phyloP scores from a whole-genome alignment of 2,329 filamentous ascomycete species.

The Sporothrix euskadiensis region DNA sequence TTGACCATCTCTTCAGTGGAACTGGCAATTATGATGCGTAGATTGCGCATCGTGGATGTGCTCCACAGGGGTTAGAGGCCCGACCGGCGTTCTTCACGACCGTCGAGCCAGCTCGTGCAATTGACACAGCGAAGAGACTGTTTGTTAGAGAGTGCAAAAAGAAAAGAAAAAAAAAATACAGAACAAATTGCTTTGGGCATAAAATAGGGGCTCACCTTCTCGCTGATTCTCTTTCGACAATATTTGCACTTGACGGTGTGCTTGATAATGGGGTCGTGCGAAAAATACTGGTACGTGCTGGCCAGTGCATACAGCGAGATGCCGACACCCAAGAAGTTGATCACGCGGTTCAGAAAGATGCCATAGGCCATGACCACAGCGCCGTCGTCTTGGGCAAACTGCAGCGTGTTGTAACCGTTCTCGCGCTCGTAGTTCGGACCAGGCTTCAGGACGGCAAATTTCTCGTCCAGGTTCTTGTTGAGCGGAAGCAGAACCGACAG shows the following conservation, averaged over 20 bases:
- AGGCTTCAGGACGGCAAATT: slow-evolving; percentile 65
- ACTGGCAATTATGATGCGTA: not conserved
- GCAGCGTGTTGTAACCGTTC: slow-evolving; percentile 67
- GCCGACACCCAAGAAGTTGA: slow-evolving; percentile 67
- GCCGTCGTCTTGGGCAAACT: slow-evolving; percentile 68
- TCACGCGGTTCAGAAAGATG: slow-evolving; percentile 60
- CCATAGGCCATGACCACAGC: slow-evolving; percentile 73
- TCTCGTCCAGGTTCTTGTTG: slow-evolving; percentile 70
- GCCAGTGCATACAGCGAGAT: slow-evolving; percentile 66
- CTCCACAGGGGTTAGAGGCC: slow-evolving; percentile 23
- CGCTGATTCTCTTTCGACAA: slow-evolving; percentile 63
- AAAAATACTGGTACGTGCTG: slow-evolving; percentile 60
- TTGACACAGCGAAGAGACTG: slow-evolving; percentile 51
- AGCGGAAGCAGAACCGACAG: slow-evolving; percentile 69
- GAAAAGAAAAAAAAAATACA: not conserved
- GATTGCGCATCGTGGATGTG: not conserved
- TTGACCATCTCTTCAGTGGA: not conserved
- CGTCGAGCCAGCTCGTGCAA: slow-evolving; percentile 55
- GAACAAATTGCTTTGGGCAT: not conserved
- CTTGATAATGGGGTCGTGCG: slow-evolving; percentile 69
- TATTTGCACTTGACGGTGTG: slow-evolving; percentile 68
- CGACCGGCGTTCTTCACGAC: slow-evolving; percentile 45
- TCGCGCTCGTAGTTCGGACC: slow-evolving; percentile 56
- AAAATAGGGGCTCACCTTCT: slow-evolving; percentile 51
- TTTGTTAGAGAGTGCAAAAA: not conserved